Conservation (phyloP, 2,329 filamentous ascomycete species). For the Curvularia sp. region DNA sequence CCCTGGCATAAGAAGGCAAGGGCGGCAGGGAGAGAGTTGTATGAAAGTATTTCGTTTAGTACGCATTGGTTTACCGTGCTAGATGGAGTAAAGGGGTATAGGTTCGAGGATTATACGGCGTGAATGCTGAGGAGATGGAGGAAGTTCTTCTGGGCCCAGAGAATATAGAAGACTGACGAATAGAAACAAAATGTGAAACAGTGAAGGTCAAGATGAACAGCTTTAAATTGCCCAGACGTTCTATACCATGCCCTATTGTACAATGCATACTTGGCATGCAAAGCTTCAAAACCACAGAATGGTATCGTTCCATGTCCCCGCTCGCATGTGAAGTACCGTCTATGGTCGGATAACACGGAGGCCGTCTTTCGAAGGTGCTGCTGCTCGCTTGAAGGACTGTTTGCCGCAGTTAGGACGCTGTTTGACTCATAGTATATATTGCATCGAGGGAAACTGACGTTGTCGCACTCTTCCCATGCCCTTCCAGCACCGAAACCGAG, state of each 20-base stretch:
- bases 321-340: conserved; percentile 13
- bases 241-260: conserved; percentile 48
- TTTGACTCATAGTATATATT: background rate
- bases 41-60: conserved; percentile 53
- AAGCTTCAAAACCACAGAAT: conserved; percentile 28
- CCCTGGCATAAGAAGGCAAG: conserved; percentile 65
- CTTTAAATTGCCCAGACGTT: conserved; percentile 38
- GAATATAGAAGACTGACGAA: conserved; percentile 2
- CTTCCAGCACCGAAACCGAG: conserved; percentile 94
- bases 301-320: conserved; percentile 10
- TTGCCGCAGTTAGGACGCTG: conserved; percentile 12
- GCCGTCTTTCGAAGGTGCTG: conserved; percentile 57
- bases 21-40: conserved; percentile 57
- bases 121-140: conserved; percentile 9
- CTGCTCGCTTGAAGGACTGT: conserved; percentile 62
- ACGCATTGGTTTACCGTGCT: conserved; percentile 65
- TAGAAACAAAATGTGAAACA: background rate
- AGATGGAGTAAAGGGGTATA: conserved; percentile 69
- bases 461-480: conserved; percentile 98
- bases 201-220: conserved; percentile 31
- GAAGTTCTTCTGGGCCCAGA: background rate
- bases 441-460: conserved; percentile 51
- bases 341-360: conserved; percentile 58
- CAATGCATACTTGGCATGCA: conserved; percentile 38
- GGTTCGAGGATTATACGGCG: conserved; percentile 41